These are phyloP conservation scores for Lepidopterella palustris DNA, from an alignment of 495 filamentous ascomycete species.

Conservation along the genomic window DNA sequence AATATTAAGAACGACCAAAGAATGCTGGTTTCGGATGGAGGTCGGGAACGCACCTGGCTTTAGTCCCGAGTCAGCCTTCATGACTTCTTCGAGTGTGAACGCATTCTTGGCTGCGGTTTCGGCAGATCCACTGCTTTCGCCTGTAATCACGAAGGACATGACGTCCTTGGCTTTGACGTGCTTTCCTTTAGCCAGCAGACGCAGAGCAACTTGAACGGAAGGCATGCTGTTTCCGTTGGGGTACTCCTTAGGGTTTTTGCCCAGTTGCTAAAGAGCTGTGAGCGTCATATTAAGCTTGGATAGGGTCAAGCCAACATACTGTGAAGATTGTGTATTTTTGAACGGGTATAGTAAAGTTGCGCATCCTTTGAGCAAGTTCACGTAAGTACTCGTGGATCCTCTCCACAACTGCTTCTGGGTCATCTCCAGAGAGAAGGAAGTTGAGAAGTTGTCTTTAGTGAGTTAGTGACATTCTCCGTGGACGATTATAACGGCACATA, in stretches of 20 bases:
- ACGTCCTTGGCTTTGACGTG: constrained; percentile 86
- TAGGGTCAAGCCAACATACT: background rate
- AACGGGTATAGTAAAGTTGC: constrained; percentile 60
- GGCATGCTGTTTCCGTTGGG: constrained; percentile 91
- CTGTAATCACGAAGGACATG: constrained; percentile 90
- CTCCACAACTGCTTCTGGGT: constrained; percentile 78
- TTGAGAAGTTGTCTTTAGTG: constrained; percentile 55
- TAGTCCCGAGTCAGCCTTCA: constrained; percentile 64
- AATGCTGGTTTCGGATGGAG: background rate
- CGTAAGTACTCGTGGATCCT: constrained; percentile 90
- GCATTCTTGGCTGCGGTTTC: constrained; percentile 80
- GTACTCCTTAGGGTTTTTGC: constrained; percentile 87
- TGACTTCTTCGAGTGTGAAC: constrained; percentile 76
- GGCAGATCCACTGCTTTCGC: constrained; percentile 61
- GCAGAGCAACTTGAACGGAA: constrained; percentile 90
- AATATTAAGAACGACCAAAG: background rate
- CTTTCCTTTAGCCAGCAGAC: constrained; percentile 81
- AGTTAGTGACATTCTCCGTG: constrained; percentile 2
- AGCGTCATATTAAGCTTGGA: constrained; percentile 42
- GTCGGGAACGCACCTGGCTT: constrained; percentile 41
- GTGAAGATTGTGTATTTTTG: constrained; percentile 96
- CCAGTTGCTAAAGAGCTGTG: constrained; percentile 59
- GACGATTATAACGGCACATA: constrained; percentile 26
- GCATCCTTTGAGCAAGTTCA: constrained; percentile 75
- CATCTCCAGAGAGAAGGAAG: constrained; percentile 89